Evolutionary conservation across 1,284 basidiomycete genomes (phyloP), one percentile per base, ranked within the genome.

Genomic region (Xerocomus amazonicus): DNA sequence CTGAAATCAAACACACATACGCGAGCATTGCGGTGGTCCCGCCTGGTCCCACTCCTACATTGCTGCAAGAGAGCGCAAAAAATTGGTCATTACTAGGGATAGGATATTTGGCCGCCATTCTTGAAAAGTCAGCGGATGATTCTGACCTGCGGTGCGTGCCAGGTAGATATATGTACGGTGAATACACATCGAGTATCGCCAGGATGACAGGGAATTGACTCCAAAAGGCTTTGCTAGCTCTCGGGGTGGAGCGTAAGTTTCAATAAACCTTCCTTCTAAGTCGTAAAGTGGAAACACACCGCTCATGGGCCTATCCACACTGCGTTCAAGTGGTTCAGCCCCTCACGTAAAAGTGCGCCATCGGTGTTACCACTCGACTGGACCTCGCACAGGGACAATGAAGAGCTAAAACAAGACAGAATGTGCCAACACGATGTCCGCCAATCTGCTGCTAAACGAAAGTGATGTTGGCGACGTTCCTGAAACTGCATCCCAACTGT

Each of bases 11-110:
- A 50, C 52, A 45, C 17, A 73, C 80, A 54, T 69, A 89, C 87
- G 85, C 87, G 32, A 89, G 73, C 82, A 89, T 85, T 28, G 80
- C 78, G 1, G 87, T 89, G 19, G 82, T 84, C 8, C 86, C 86
- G 4, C 86, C 84, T 27, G 83, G 81, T 33, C 84, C 84, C 38
- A 84, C 82, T n/a, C 84, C 84, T n/a, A 87, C 80, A 54, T 79
- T 80, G 38, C 74, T 72, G 61, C 80, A 83, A 16, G 80, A 77
- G 37, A 86, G 64, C 9, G 79, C 73, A 35, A 83, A 63, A 54
- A 79, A 73, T 47, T 73, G 72, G 17, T 82, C 79, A 26, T 68
- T 64, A 48, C 61, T 62, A 51, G 63, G 67, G 61, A 57, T 43
- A 44, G 63, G 63, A 37, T 67, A 63, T 52, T 65, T 69, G 31